phyloP scores from a whole-genome alignment of 495 filamentous ascomycete genomes.

The Bacidia rubella region DNA sequence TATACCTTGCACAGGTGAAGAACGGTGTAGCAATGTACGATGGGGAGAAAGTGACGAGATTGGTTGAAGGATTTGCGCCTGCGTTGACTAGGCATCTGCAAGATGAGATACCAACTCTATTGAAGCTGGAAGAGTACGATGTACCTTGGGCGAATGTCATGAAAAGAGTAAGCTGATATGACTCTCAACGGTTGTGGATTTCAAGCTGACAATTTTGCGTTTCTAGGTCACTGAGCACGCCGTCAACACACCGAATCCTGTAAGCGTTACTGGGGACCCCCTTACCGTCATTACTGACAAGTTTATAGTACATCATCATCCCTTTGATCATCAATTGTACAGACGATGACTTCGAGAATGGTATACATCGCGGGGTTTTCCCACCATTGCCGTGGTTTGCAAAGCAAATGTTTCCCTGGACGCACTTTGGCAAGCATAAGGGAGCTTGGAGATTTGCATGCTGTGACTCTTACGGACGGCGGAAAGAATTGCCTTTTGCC shows the following conservation, averaged over 20 bases:
- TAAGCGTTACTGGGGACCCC: neutral
- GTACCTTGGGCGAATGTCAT: neutral
- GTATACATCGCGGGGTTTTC: neutral
- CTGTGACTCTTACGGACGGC: neutral
- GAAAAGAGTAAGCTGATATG: neutral
- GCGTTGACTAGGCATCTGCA: neutral
- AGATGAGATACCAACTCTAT: neutral
- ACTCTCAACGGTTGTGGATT: too few relatives aligned
- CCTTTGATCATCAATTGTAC: neutral
- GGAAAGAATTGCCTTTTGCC: neutral
- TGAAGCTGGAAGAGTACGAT: conserved; percentile 1
- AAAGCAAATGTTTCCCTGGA: neutral
- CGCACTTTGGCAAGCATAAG: neutral
- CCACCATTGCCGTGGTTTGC: neutral
- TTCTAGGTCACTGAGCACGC: neutral
- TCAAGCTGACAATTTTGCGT: neutral
- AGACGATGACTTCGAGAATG: neutral
- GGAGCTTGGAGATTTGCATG: neutral
- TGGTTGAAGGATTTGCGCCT: neutral
- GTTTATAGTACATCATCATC: neutral
- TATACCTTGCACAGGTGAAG: neutral
- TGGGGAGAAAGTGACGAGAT: neutral
- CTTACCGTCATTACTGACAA: neutral
- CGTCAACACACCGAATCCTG: neutral
- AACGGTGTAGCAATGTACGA: neutral